Evolutionary conservation across 169 alveolate species (phyloP).

Genomic region (Cyclospora cayetanensis): DNA sequence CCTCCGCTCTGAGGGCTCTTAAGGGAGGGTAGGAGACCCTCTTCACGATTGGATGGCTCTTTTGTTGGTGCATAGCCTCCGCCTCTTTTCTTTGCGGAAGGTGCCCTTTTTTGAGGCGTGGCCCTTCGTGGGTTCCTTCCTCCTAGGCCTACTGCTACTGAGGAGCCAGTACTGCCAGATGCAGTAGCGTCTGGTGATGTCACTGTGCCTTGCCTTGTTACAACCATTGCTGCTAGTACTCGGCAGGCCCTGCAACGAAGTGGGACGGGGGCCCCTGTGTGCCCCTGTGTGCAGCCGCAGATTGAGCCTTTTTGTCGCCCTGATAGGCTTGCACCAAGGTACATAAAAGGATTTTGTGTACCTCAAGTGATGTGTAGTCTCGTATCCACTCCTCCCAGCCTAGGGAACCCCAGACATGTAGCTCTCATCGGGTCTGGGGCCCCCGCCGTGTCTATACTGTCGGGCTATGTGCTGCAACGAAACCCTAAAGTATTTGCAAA

Average conservation of each 20-base stretch:
- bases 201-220: constrained; percentile 59
- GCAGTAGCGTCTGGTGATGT: constrained; percentile 25
- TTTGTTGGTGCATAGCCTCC: background rate
- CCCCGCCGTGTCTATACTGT: too few relatives aligned
- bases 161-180: background rate
- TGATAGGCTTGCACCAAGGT: too few relatives aligned
- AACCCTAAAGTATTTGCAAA: too few relatives aligned
- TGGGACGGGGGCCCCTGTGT: background rate
- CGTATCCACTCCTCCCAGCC: too few relatives aligned
- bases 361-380: too few relatives aligned
- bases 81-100: constrained; percentile 7
- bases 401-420: too few relatives aligned
- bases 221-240: constrained; percentile 41
- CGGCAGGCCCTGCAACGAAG: background rate
- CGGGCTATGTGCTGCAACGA: too few relatives aligned
- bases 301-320: too few relatives aligned
- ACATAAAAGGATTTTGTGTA: too few relatives aligned
- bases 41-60: background rate
- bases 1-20: background rate
- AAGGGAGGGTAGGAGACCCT: background rate
- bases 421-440: too few relatives aligned
- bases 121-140: constrained; percentile 32
- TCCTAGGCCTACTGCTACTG: background rate
- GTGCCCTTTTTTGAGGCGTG: background rate
- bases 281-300: too few relatives aligned